Base-by-base conservation (phyloP, 2,329 filamentous ascomycete genomes). In the Aspergillus tubingensis region DNA sequence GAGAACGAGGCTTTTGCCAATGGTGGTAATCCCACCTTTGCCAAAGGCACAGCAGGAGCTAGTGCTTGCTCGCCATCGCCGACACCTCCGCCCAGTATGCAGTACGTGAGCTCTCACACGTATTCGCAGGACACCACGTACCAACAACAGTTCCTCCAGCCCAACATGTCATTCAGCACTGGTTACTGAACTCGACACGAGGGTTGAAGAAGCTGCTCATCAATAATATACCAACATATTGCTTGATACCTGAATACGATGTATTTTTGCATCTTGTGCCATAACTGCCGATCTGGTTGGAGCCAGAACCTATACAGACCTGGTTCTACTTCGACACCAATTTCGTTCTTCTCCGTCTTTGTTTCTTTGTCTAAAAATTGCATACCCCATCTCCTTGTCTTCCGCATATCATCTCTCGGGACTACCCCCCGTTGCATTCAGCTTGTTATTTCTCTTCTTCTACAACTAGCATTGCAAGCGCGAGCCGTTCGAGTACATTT, bases 381-480 rank as follows among this genome's bases (percentile, higher is more conserved):
- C 70, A 74, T 74, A 73, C 71, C 72, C 41, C 72, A 67, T 70
- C 68, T 69, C 65, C 67, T 72, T 68, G 65, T 68, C 63, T 68
- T 68, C 67, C 63, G 64, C 68, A 66, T 65, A 67, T 65, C 68
- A 67, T 67, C 60, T 67, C 60, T 64, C 71, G 69, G 69, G 67
- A 36, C 65, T 66, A 67, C 69, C 68, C 68, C 63, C 63, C 72
- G 69, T 68, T 75, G 70, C 72, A 72, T 73, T 68, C 67, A 64
- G 51, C 58, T 56, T 64, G 70, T 68, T 64, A 69, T 68, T 69
- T 70, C 75, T 71, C 68, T 69, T 70, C 74, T 71, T 66, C 59
- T 70, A 72, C 69, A 75, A 74, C 74, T 78, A 76, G 76, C 77
- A 79, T 79, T 79, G 76, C 76, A 77, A 78, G 77, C 77, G 77